Evolutionary conservation across 116 monocot genomes (phyloP).

Genomic region (Phalaenopsis hybrid): DNA sequence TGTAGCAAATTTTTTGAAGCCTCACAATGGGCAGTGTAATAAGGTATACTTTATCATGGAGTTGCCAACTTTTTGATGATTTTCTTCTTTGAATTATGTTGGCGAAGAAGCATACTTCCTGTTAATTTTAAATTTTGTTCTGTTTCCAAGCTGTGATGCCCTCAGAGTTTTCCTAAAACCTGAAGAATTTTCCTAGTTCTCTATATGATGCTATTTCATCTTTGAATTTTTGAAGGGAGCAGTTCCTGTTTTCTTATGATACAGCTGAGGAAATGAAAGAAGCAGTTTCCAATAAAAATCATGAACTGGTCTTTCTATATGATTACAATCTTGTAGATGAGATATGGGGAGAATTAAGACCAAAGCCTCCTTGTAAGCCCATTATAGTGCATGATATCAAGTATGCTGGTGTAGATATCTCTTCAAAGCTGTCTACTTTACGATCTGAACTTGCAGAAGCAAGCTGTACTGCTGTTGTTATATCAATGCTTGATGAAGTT

Average conservation of each 20-base stretch:
- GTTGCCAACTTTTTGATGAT: neutral
- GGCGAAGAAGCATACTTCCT: neutral
- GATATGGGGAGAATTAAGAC: constrained; percentile 73
- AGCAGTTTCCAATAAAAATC: constrained; percentile 59
- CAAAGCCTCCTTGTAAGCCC: constrained; percentile 56
- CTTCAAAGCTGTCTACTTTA: constrained; percentile 59
- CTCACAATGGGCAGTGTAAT: neutral
- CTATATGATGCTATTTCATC: constrained; percentile 5
- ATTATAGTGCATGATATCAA: constrained; percentile 85
- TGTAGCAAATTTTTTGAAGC: neutral
- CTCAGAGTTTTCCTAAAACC: neutral
- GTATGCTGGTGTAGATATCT: constrained; percentile 77
- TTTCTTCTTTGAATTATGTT: neutral
- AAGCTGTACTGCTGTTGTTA: constrained; percentile 62
- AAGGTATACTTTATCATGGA: neutral
- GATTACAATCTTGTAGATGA: constrained; percentile 81
- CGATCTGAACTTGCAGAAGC: constrained; percentile 57
- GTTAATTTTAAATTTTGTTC: neutral
- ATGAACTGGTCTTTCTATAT: constrained; percentile 72
- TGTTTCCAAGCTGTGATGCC: neutral
- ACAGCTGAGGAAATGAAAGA: constrained; percentile 82
- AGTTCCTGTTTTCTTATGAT: constrained; percentile 91
- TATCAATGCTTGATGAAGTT: constrained; percentile 94
- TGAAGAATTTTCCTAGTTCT: too few relatives aligned
- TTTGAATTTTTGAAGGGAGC: constrained; percentile 57